Conservation (phyloP, 2,329 filamentous ascomycete genomes). For the Beauveria brongniartii region DNA sequence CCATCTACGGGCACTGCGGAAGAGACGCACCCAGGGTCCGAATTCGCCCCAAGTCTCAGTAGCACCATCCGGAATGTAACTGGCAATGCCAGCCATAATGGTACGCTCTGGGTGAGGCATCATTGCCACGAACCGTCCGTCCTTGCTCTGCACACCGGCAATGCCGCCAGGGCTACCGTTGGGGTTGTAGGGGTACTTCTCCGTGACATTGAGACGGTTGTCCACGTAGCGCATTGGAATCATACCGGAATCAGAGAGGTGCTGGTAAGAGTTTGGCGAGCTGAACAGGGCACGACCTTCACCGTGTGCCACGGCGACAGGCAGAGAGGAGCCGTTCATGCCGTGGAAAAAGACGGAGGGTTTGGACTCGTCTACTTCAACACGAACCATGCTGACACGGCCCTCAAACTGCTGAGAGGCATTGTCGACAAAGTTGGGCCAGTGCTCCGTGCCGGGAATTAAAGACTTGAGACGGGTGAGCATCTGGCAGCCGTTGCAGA, state of each 20-base stretch:
- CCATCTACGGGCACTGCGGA: conserved; percentile 82
- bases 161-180: conserved; percentile 80
- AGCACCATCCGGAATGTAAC: conserved; percentile 56
- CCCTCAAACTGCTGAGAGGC: conserved; percentile 83
- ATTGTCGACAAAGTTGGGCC: conserved; percentile 85
- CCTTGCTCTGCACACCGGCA: conserved; percentile 66
- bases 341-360: conserved; percentile 83
- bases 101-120: conserved; percentile 96
- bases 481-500: conserved; percentile 98
- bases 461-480: conserved; percentile 68
- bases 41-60: conserved; percentile 66
- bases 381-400: conserved; percentile 72
- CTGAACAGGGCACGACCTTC: conserved; percentile 75
- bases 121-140: conserved; percentile 76
- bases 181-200: conserved; percentile 77
- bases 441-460: conserved; percentile 74
- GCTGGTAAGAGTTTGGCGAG: conserved; percentile 40
- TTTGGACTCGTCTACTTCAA: conserved; percentile 50
- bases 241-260: conserved; percentile 57
- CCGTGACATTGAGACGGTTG: conserved; percentile 63
- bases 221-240: conserved; percentile 79
- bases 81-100: conserved; percentile 68
- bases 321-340: conserved; percentile 74
- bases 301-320: conserved; percentile 83
- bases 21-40: conserved; percentile 79